Conservation (phyloP, 306 rosid species). For the Acacia acuminata region DNA sequence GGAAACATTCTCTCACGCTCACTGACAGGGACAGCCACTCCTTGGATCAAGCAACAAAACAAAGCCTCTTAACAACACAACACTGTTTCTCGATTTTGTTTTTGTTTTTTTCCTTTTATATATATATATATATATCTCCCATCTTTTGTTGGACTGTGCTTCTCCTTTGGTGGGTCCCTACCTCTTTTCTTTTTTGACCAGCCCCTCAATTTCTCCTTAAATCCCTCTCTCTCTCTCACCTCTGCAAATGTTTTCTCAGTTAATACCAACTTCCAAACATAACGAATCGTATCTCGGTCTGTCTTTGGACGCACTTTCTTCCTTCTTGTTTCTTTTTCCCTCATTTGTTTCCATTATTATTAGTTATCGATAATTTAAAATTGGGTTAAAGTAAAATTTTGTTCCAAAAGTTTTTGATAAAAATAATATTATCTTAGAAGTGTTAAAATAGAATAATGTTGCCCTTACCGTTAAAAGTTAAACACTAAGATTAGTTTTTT, state of each 20-base stretch:
- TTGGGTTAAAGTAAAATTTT: no score
- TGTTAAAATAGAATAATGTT: no score
- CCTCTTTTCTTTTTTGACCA: constrained; percentile 59
- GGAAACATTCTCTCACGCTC: constrained; percentile 7
- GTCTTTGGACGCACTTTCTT: not conserved
- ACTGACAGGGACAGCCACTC: not conserved
- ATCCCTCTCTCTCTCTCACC: constrained; percentile 32
- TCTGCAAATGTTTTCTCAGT: not conserved
- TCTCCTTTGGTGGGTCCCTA: constrained; percentile 55
- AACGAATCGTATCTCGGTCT: not conserved
- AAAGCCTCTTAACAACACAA: not conserved
- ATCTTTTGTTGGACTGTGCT: constrained; percentile 57
- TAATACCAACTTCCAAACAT: not conserved
- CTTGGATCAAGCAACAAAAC: not conserved
- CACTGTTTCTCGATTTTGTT: not conserved
- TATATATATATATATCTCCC: constrained; percentile 45
- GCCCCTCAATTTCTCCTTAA: constrained; percentile 40
- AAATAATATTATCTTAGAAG: no score
- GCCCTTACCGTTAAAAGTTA: no score
- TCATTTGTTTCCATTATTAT: not conserved
- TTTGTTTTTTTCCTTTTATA: not conserved
- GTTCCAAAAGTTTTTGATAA: accelerated
- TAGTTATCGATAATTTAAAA: not conserved
- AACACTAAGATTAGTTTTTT: no score
- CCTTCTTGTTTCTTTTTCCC: not conserved